Evolutionary conservation across 2,329 filamentous ascomycete species (phyloP).

Genomic region (Paecilomyces variotii): DNA sequence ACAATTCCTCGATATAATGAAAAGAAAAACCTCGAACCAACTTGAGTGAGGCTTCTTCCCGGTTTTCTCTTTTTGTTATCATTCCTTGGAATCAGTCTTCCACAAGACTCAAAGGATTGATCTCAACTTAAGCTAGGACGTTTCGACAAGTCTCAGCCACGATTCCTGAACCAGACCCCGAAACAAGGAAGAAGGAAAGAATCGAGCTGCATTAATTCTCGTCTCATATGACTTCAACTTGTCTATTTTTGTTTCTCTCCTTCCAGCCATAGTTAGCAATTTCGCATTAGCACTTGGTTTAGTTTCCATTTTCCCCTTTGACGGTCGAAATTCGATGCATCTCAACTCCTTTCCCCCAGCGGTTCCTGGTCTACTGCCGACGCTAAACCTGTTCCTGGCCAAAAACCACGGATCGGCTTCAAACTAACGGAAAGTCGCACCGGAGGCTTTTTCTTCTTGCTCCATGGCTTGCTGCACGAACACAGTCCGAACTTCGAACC

Average conservation of each 20-base stretch:
- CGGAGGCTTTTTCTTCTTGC: not conserved
- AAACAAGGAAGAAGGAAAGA: not conserved
- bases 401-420: not conserved
- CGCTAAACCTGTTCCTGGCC: conserved; percentile 8
- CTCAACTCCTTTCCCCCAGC: not conserved
- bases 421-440: not conserved
- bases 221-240: not conserved
- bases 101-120: not conserved
- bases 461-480: not conserved
- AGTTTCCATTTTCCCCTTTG: not conserved
- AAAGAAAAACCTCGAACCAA: not conserved
- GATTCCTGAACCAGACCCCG: not conserved
- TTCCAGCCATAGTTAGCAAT: not conserved
- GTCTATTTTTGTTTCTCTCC: not conserved
- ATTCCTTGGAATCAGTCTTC: not conserved
- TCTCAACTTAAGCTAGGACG: not conserved
- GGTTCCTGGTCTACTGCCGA: not conserved
- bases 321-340: not conserved
- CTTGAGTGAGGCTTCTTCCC: not conserved
- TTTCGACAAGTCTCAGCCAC: not conserved
- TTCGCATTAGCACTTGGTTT: not conserved
- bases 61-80: not conserved
- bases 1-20: not conserved
- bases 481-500: not conserved
- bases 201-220: not conserved